Percentiles rank a stretch among this genome's conserved stretches.
Conservation (phyloP, 257 asterid species). For the Leonotis leonurus region DNA sequence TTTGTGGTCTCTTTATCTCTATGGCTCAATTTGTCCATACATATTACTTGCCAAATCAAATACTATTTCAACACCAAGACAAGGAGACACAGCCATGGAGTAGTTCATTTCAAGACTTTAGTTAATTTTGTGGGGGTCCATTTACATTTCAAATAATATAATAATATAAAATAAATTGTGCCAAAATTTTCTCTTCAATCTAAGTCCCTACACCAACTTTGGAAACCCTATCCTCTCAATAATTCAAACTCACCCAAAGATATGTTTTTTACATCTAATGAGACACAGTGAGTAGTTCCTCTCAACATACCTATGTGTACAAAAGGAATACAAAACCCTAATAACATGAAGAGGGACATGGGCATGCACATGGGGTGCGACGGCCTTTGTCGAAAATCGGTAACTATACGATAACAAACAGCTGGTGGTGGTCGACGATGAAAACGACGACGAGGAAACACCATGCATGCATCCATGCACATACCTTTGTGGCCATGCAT, state of each 20-base stretch:
- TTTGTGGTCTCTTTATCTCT: conserved; percentile 7
- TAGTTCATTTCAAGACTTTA: conserved; percentile 13
- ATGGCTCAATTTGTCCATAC: conserved; percentile 16
- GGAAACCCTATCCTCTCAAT: conserved; percentile 37
- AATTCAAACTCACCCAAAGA: conserved; percentile 20
- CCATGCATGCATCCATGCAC: conserved; percentile 30
- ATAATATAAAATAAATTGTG: too few relatives aligned
- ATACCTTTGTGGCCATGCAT: conserved; percentile 23
- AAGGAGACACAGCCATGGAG: conserved; percentile 15
- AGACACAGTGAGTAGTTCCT: too few relatives aligned
- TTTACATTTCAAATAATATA: conserved; percentile 3
- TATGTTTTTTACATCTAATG: conserved; percentile 20
- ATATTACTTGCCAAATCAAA: conserved; percentile 9
- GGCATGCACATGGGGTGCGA: conserved; percentile 38
- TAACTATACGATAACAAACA: conserved; percentile 17
- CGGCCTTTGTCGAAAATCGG: conserved; percentile 19
- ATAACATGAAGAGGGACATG: conserved; percentile 19
- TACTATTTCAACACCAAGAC: conserved; percentile 4
- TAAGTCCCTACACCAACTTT: conserved; percentile 25
- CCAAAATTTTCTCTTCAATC: conserved; percentile 17
- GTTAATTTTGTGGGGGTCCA: conserved; percentile 11
- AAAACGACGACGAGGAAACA: background rate
- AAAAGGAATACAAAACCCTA: conserved; percentile 10
- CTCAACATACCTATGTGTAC: background rate
- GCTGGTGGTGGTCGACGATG: conserved; percentile 9